Percentiles rank a stretch among this genome's conserved stretches.
Evolutionary conservation across 176 grass and related monocot species (phyloP).

Genomic region (Raddia distichophylla): DNA sequence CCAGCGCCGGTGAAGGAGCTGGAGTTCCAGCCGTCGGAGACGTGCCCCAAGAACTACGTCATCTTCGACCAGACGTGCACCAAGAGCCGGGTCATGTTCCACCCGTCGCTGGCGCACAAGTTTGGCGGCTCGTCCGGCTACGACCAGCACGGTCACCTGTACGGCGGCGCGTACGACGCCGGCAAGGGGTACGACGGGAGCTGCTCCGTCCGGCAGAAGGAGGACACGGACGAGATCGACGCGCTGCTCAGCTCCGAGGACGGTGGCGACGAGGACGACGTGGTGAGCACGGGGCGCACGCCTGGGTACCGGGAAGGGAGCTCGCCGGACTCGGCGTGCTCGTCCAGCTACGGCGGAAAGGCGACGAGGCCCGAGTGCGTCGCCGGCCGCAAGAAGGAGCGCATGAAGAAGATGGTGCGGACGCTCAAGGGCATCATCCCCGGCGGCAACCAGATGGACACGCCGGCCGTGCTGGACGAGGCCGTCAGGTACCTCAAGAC

Average conservation of each 20-base stretch:
- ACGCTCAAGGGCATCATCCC: constrained; percentile 81
- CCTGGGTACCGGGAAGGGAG: constrained; percentile 54
- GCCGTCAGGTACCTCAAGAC: constrained; percentile 84
- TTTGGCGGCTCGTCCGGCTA: constrained; percentile 49
- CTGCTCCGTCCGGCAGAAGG: constrained; percentile 60
- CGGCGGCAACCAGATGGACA: constrained; percentile 77
- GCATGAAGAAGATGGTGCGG: constrained; percentile 90
- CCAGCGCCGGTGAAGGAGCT: constrained; percentile 72
- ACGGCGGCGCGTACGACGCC: constrained; percentile 37
- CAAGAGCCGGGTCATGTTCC: constrained; percentile 93
- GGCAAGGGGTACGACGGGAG: constrained; percentile 35
- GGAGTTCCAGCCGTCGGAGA: constrained; percentile 89
- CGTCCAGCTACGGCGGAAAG: constrained; percentile 54
- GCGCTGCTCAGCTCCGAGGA: constrained; percentile 90
- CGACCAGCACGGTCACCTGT: background rate
- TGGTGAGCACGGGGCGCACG: constrained; percentile 81
- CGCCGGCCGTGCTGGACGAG: constrained; percentile 76
- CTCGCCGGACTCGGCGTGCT: constrained; percentile 86
- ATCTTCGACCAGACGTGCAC: constrained; percentile 91
- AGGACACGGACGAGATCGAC: constrained; percentile 89
- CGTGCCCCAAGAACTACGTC: constrained; percentile 93
- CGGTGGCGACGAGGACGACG: constrained; percentile 85
- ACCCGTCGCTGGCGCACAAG: constrained; percentile 79
- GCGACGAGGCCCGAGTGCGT: background rate
- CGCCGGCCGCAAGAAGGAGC: constrained; percentile 58